phyloP scores from a whole-genome alignment of 805 yeast species.

The Zygosaccharomyces rouxii region DNA sequence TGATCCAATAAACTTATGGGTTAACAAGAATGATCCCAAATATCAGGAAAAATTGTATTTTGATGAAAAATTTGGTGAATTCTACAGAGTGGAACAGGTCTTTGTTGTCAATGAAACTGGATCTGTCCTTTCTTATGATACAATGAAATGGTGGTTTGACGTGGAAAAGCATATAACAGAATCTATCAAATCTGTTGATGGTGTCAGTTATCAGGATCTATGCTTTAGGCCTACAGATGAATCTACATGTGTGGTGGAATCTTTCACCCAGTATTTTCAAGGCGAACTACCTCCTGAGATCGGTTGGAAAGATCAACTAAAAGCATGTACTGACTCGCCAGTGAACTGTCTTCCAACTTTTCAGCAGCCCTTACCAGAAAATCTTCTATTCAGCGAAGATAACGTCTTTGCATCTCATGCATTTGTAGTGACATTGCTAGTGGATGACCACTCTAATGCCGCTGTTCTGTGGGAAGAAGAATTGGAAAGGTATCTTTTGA shows the following conservation, averaged over 20 bases:
- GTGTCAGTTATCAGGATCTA: conserved; percentile 50
- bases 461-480: conserved; percentile 62
- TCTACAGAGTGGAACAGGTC: conserved; percentile 82
- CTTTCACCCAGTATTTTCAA: conserved; percentile 81
- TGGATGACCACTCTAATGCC: conserved; percentile 48
- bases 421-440: conserved; percentile 67
- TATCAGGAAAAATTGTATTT: conserved; percentile 61
- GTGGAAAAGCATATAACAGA: conserved; percentile 54
- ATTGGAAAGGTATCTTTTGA: conserved; percentile 52
- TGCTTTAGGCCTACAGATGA: conserved; percentile 83
- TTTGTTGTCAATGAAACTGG: conserved; percentile 68
- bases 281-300: conserved; percentile 49
- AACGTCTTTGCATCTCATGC: conserved; percentile 62
- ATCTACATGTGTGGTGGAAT: conserved; percentile 71
- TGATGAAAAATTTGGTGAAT: conserved; percentile 84
- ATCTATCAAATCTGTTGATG: conserved; percentile 31
- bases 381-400: conserved; percentile 61
- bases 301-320: conserved; percentile 52
- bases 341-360: conserved; percentile 86
- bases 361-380: conserved; percentile 80
- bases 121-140: conserved; percentile 63
- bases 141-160: conserved; percentile 84
- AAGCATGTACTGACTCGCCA: conserved; percentile 69
- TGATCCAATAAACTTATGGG: conserved; percentile 86
- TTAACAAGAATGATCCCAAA: conserved; percentile 69